Evolutionary conservation across 768 basidiomycete genomes (phyloP).

Genomic region (Phallus indusiatus): DNA sequence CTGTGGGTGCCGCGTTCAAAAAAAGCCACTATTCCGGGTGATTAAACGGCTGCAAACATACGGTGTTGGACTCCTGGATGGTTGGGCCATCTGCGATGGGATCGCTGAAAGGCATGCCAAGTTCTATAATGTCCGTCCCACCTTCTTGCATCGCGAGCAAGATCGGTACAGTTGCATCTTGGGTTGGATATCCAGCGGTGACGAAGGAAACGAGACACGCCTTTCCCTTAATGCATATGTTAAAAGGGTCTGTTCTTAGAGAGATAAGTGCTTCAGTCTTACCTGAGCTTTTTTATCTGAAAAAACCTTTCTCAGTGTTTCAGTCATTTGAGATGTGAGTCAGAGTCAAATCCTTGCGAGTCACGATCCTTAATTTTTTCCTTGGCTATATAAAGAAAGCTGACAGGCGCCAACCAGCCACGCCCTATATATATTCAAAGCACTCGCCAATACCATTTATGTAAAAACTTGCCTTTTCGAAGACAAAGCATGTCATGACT

Average conservation of each 20-base stretch:
- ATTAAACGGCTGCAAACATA: slow-evolving; percentile 31
- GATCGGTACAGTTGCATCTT: slow-evolving; percentile 73
- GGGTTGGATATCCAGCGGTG: slow-evolving; percentile 85
- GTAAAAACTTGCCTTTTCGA: no score
- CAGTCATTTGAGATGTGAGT: slow-evolving; percentile 37
- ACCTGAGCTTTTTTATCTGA: slow-evolving; percentile 54
- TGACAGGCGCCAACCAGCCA: no score
- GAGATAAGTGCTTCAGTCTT: slow-evolving; percentile 8
- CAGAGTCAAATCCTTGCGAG: not conserved
- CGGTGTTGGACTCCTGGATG: slow-evolving; percentile 92
- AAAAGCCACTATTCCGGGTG: no score
- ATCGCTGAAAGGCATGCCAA: slow-evolving; percentile 94
- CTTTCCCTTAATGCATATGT: slow-evolving; percentile 30
- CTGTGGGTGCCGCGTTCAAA: slow-evolving; percentile 29
- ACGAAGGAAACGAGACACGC: slow-evolving; percentile 80
- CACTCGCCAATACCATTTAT: no score
- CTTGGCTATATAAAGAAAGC: no score
- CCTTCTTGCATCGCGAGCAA: slow-evolving; percentile 90
- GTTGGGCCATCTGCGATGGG: slow-evolving; percentile 92
- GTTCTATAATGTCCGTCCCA: slow-evolving; percentile 89
- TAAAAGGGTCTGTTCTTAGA: not conserved
- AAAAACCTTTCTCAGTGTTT: slow-evolving; percentile 62
- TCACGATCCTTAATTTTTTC: no score
- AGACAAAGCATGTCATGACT: no score
- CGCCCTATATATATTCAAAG: no score